Evolutionary conservation across 306 rosid species (phyloP).

Genomic region (Quercus berberidifolia): DNA sequence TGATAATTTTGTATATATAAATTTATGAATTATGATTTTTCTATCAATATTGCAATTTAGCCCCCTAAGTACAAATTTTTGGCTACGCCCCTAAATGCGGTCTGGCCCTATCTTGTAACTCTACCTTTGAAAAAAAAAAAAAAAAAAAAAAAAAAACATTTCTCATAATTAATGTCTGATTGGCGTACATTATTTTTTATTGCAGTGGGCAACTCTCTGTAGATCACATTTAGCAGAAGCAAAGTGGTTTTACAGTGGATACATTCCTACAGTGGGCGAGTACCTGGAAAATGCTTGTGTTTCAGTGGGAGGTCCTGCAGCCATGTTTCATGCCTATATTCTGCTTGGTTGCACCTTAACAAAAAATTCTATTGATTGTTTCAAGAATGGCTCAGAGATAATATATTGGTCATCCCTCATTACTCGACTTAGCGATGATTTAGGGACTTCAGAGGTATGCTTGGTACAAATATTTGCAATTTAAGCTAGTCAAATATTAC

Average conservation of each 20-base stretch:
- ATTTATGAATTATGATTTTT: too few species aligned
- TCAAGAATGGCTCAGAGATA: slow-evolving; percentile 2
- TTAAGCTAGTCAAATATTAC: too few species aligned
- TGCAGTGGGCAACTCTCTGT: slow-evolving; percentile 35
- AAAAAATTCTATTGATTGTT: slow-evolving; percentile 3
- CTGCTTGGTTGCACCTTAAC: slow-evolving; percentile 1
- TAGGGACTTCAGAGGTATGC: slow-evolving; percentile 32
- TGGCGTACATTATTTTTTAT: not conserved
- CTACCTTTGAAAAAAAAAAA: not conserved
- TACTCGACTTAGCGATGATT: slow-evolving; percentile 28
- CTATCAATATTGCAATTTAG: too few species aligned
- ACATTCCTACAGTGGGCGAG: slow-evolving; percentile 16
- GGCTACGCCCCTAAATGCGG: too few species aligned
- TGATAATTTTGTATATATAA: too few species aligned
- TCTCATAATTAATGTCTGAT: not conserved
- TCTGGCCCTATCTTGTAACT: too few species aligned
- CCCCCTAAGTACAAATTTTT: too few species aligned
- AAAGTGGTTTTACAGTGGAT: slow-evolving; percentile 19
- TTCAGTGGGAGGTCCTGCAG: slow-evolving; percentile 29
- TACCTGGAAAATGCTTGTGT: slow-evolving; percentile 26
- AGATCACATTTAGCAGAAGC: slow-evolving; percentile 26
- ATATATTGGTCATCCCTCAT: slow-evolving; percentile 24
- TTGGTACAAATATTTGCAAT: not conserved
- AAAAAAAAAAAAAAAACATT: not conserved
- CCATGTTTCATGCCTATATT: slow-evolving; percentile 20